Conservation (phyloP, 2,329 filamentous ascomycete genomes). For the Exophiala lecanii-corni region DNA sequence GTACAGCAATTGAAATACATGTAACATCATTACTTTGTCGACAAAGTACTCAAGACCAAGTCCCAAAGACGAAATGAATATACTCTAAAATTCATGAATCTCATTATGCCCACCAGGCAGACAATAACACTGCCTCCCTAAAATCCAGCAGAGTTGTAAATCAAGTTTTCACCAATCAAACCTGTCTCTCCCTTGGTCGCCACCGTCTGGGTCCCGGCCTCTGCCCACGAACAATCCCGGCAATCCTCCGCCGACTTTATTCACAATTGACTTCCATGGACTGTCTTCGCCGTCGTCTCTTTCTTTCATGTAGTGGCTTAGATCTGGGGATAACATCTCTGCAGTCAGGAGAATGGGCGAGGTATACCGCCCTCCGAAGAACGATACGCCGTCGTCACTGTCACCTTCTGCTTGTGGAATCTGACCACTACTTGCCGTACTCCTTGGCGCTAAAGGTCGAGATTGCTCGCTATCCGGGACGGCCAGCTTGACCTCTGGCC, state of each 20-base stretch:
- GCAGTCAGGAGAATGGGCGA: slow-evolving; percentile 3
- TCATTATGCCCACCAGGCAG: too few species aligned
- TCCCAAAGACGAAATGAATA: too few species aligned
- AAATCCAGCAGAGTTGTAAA: too few species aligned
- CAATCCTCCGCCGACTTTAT: slow-evolving; percentile 16
- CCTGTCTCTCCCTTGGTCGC: slow-evolving; percentile 2
- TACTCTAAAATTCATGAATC: too few species aligned
- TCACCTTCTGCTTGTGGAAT: not conserved
- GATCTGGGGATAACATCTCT: slow-evolving; percentile 15
- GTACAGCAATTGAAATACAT: too few species aligned
- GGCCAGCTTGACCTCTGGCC: slow-evolving; percentile 8
- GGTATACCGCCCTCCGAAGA: slow-evolving; percentile 15
- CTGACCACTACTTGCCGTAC: not conserved
- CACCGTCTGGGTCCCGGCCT: not conserved
- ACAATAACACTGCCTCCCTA: not conserved
- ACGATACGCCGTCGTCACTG: slow-evolving; percentile 4
- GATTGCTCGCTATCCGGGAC: too few species aligned
- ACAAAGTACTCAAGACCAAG: too few species aligned
- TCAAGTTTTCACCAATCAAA: slow-evolving; percentile 10
- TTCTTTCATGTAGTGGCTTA: slow-evolving; percentile 18
- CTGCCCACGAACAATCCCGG: slow-evolving; percentile 16
- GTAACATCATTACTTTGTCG: too few species aligned
- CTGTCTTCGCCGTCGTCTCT: slow-evolving; percentile 6
- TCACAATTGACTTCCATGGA: slow-evolving; percentile 12
- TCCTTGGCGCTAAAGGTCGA: too few species aligned